Conservation (phyloP, 148 eudicot species). For the Persicaria maculosa region DNA sequence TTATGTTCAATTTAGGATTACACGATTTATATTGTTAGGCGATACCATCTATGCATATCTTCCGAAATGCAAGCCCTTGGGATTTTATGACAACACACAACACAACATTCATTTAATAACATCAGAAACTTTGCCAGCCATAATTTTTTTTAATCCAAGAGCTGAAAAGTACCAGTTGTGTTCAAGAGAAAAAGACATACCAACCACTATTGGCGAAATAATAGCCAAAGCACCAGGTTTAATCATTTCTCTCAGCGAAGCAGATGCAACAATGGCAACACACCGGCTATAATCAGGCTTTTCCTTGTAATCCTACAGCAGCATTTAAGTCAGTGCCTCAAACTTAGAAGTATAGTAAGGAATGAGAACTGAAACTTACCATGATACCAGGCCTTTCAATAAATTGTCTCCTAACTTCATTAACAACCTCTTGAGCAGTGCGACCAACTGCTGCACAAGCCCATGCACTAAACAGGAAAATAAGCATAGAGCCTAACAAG, state of each 20-base stretch:
- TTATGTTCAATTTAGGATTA: too few relatives aligned
- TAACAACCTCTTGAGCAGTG: constrained; percentile 98
- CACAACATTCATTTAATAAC: not conserved
- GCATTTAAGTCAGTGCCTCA: constrained; percentile 14
- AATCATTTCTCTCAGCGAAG: constrained; percentile 91
- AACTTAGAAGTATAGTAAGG: not conserved
- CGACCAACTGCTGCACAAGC: constrained; percentile 99
- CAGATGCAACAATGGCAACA: constrained; percentile 95
- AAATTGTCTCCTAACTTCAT: constrained; percentile 97
- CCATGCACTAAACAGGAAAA: constrained; percentile 96
- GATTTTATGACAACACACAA: not conserved
- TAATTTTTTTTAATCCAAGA: not conserved
- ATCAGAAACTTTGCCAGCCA: not conserved
- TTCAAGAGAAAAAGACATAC: constrained; percentile 28
- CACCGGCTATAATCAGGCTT: constrained; percentile 98
- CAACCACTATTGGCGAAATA: constrained; percentile 73
- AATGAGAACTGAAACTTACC: constrained; percentile 34
- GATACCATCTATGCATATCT: not conserved
- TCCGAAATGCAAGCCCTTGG: not conserved
- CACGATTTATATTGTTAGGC: too few relatives aligned
- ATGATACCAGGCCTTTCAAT: constrained; percentile 98
- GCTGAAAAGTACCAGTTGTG: not conserved
- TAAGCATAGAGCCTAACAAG: constrained; percentile 94
- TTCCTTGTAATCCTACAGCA: constrained; percentile 78
- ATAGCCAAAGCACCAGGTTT: constrained; percentile 95